These are phyloP conservation scores for Proliferodiscus dingleyae DNA, from an alignment of 2,329 filamentous ascomycete species.

Conservation along the genomic window DNA sequence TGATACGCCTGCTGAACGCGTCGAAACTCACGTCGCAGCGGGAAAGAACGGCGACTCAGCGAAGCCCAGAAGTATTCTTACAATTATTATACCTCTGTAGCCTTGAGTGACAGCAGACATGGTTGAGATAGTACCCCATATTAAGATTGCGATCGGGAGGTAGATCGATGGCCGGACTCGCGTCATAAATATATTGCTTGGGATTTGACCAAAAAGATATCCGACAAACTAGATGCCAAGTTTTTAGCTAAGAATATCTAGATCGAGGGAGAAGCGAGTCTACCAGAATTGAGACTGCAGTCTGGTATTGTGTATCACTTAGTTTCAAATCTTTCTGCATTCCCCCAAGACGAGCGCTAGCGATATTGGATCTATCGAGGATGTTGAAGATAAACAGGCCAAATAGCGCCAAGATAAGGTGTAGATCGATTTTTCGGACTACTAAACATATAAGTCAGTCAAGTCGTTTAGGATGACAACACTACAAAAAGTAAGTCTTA, in stretches of 20 bases:
- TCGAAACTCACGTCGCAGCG: constrained; percentile 42
- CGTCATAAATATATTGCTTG: constrained; percentile 43
- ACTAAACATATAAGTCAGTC: too few species aligned
- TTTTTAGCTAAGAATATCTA: background rate
- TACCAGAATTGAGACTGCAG: constrained; percentile 3
- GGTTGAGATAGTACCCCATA: constrained; percentile 37
- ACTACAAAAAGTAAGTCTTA: too few species aligned
- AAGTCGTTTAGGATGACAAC: too few species aligned
- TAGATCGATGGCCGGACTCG: constrained; percentile 40
- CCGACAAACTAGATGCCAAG: constrained; percentile 8
- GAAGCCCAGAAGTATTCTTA: constrained; percentile 45
- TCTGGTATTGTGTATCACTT: constrained; percentile 17
- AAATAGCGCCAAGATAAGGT: constrained; percentile 1
- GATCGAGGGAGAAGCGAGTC: background rate
- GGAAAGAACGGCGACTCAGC: constrained; percentile 49
- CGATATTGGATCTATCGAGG: constrained; percentile 10
- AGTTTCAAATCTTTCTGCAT: constrained; percentile 8
- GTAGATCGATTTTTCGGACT: constrained; percentile 1
- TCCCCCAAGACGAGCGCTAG: constrained; percentile 6
- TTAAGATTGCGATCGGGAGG: constrained; percentile 35
- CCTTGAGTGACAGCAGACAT: constrained; percentile 42
- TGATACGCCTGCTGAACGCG: too few species aligned
- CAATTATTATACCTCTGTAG: constrained; percentile 40
- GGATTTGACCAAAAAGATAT: constrained; percentile 37
- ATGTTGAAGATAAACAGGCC: constrained; percentile 7